Percentiles rank a stretch among this genome's conserved stretches.
Evolutionary conservation across 2,329 filamentous ascomycete genomes (phyloP).

Genomic region (Fusarium luffae): DNA sequence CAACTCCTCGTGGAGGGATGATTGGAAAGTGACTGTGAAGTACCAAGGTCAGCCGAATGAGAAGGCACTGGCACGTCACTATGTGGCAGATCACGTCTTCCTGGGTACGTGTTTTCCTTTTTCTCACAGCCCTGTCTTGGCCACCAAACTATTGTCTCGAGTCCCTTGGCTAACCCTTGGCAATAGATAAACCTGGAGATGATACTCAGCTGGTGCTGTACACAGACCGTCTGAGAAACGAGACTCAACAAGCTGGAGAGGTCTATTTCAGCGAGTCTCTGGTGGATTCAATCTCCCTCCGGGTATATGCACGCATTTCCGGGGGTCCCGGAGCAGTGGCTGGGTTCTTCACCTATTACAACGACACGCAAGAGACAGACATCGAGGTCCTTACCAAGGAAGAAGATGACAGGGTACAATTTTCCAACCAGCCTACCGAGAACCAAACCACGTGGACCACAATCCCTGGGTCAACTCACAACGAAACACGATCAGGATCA

Average conservation of each 20-base stretch:
- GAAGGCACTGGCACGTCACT: neutral
- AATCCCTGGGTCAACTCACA: conserved; percentile 15
- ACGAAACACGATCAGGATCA: conserved; percentile 7
- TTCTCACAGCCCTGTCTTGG: neutral
- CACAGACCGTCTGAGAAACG: neutral
- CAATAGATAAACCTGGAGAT: neutral
- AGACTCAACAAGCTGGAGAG: conserved; percentile 3
- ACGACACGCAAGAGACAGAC: conserved; percentile 35
- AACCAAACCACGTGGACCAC: neutral
- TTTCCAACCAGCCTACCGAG: conserved; percentile 1
- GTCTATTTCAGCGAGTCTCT: neutral
- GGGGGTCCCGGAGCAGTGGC: conserved; percentile 24
- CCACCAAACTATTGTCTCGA: neutral
- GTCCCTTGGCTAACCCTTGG: neutral
- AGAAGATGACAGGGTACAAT: neutral
- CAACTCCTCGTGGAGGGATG: conserved; percentile 1
- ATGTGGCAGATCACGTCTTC: neutral
- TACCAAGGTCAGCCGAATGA: neutral
- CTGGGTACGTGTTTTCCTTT: neutral
- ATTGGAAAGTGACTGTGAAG: neutral
- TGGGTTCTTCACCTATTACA: conserved; percentile 34
- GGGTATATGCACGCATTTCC: conserved; percentile 19
- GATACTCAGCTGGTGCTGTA: neutral
- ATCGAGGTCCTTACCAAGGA: conserved; percentile 19
- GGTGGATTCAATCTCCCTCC: neutral